Evolutionary conservation across 2,329 filamentous ascomycete species (phyloP), one percentile per base, ranked within the genome.

Genomic region (Aspergillus japonicus): DNA sequence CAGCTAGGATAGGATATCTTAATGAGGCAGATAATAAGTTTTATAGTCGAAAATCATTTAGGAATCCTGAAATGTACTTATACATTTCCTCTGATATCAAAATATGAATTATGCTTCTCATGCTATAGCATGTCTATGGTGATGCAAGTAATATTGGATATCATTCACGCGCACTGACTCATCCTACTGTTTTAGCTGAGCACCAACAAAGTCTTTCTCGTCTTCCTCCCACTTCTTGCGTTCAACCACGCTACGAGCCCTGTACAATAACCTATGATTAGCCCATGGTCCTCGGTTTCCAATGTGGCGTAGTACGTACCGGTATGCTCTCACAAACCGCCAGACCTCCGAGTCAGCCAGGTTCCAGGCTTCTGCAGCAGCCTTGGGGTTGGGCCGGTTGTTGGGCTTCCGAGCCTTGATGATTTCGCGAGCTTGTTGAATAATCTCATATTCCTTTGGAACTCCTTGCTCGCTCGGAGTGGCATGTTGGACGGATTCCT

Each of bases 321-420:
- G 79, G 67, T 80, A 88, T 5, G 86, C 85, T 57, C 84, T 77
- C 24, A 85, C 82, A 69, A 89, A 89, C 62, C 82, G 82, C 86
- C 86, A 89, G 8, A 82, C 80, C 71, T 89, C 86, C 3, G 84
- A 83, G 67, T 89, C 86, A 2, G 83, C 85, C 64, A 88, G 65
- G 67, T 86, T 87, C 86, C 80, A 82, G 35, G 79, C 79, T 68
- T 82, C 80, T 31, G 78, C 74, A 57, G 80, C 77, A 47, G 78
- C 78, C 47, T 74, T 77, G 51, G 81, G 75, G 56, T 67, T 71
- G 62, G 74, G 71, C 24, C 73, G 66, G 57, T 76, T 75, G 47
- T 68, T 68, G 14, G 39, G 14, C 29, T 77, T 68, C 62, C 73
- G 73, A 60, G 69, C 74, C 64, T 76, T 74, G 44, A 82, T 69